Evolutionary conservation across 805 yeast species (phyloP).

Genomic region (Saccharomycopsis oosterbeekiorum): DNA sequence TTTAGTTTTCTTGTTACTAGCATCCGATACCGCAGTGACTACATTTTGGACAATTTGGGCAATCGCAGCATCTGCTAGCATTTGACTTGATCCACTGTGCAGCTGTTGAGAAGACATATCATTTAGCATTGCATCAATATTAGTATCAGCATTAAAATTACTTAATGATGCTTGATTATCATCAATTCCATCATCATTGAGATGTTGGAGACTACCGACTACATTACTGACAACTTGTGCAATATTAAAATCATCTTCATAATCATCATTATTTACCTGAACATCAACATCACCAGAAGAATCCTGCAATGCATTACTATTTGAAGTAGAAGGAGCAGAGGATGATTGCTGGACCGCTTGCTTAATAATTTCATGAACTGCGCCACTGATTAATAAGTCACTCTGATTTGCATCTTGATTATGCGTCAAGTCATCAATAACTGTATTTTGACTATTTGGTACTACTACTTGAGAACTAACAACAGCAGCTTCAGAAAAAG

Average conservation of each 20-base stretch:
- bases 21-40: conserved; percentile 5
- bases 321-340: conserved; percentile 1
- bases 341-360: not conserved
- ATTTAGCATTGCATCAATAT: not conserved
- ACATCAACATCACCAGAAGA: not conserved
- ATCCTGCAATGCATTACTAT: not conserved
- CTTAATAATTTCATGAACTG: conserved; percentile 13
- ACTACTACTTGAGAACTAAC: not conserved
- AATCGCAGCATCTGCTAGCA: conserved; percentile 15
- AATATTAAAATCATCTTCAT: not conserved
- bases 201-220: not conserved
- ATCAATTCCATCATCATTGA: not conserved
- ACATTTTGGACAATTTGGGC: conserved; percentile 17
- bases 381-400: conserved; percentile 11
- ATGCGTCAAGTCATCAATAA: too few species aligned
- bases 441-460: not conserved
- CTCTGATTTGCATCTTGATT: not conserved
- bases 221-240: not conserved
- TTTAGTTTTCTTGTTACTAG: not conserved
- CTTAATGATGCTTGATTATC: not conserved
- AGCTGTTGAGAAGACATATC: not conserved
- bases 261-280: not conserved
- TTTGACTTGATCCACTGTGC: not conserved
- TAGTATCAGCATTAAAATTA: not conserved
- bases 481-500: not conserved